A percentile compares a stretch with the other conserved stretches of the same genome.
Conservation (phyloP, 306 rosid species). For the Oxytropis ochrocephala region DNA sequence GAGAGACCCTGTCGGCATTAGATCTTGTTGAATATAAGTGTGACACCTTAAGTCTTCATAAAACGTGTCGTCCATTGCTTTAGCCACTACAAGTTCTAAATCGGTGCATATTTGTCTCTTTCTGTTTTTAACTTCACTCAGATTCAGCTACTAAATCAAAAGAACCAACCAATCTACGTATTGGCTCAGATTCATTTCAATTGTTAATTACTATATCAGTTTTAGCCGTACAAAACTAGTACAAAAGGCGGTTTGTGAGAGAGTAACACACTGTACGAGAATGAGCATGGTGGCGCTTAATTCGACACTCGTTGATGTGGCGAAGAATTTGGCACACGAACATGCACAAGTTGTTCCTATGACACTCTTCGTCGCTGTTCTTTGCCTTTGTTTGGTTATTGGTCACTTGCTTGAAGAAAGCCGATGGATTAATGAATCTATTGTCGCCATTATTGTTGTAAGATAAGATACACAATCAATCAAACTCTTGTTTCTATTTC, state of each 20-base stretch:
- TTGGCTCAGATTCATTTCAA: neutral
- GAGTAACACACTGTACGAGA: neutral
- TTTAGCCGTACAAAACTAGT: neutral
- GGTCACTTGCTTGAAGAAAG: slow-evolving; percentile 75
- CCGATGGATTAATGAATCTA: slow-evolving; percentile 88
- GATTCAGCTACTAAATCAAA: neutral
- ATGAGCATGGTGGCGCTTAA: neutral
- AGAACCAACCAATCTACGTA: neutral
- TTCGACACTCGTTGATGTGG: slow-evolving; percentile 6
- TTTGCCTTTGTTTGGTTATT: slow-evolving; percentile 60
- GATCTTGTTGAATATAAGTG: neutral
- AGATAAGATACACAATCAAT: slow-evolving; percentile 16
- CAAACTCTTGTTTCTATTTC: neutral
- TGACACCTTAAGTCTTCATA: slow-evolving; percentile 3
- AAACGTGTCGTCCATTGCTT: slow-evolving; percentile 2
- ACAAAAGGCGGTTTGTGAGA: neutral
- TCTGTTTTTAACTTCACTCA: neutral
- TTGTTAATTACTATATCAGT: neutral
- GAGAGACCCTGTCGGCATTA: neutral
- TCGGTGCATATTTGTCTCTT: neutral
- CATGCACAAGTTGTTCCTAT: slow-evolving; percentile 63
- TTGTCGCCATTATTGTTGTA: slow-evolving; percentile 75
- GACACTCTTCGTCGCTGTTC: slow-evolving; percentile 66
- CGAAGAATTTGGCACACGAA: slow-evolving; percentile 37
- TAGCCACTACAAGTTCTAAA: neutral